These are phyloP conservation scores for Blastobotrys attinorum DNA, from an alignment of 805 yeast genomes.

Conservation along the genomic window DNA sequence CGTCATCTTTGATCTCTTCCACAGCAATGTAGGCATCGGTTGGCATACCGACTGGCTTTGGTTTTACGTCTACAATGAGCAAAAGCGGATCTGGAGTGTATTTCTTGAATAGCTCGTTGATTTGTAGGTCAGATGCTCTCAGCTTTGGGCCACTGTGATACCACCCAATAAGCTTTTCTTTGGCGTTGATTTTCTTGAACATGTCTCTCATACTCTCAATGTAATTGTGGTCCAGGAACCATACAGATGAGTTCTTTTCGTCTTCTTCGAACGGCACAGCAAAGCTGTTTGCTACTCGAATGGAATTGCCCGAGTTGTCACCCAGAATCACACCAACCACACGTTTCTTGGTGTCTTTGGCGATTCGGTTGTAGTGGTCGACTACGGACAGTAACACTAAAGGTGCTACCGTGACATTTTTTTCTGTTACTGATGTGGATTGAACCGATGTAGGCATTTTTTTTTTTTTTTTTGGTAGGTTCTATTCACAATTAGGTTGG, in stretches of 20 bases:
- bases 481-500: not conserved
- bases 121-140: slow-evolving; percentile 77
- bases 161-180: slow-evolving; percentile 97
- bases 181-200: slow-evolving; percentile 97
- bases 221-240: slow-evolving; percentile 96
- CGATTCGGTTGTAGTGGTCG: slow-evolving; percentile 88
- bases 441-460: slow-evolving; percentile 4
- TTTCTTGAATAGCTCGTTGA: slow-evolving; percentile 80
- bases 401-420: slow-evolving; percentile 84
- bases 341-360: slow-evolving; percentile 65
- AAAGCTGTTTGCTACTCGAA: slow-evolving; percentile 82
- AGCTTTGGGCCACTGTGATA: slow-evolving; percentile 96
- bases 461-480: not conserved
- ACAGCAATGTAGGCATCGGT: slow-evolving; percentile 91
- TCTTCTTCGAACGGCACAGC: slow-evolving; percentile 99
- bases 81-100: slow-evolving; percentile 76
- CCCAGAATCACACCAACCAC: slow-evolving; percentile 95
- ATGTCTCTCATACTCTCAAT: slow-evolving; percentile 95
- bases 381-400: slow-evolving; percentile 87
- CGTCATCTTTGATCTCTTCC: slow-evolving; percentile 94
- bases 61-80: slow-evolving; percentile 86
- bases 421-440: slow-evolving; percentile 6
- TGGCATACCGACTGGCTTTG: slow-evolving; percentile 80
- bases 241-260: slow-evolving; percentile 79
- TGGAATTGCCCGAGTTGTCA: slow-evolving; percentile 46